Evolutionary conservation across 2,329 filamentous ascomycete genomes (phyloP), one percentile per base, ranked within the genome.

Genomic region (Fusarium sp.): DNA sequence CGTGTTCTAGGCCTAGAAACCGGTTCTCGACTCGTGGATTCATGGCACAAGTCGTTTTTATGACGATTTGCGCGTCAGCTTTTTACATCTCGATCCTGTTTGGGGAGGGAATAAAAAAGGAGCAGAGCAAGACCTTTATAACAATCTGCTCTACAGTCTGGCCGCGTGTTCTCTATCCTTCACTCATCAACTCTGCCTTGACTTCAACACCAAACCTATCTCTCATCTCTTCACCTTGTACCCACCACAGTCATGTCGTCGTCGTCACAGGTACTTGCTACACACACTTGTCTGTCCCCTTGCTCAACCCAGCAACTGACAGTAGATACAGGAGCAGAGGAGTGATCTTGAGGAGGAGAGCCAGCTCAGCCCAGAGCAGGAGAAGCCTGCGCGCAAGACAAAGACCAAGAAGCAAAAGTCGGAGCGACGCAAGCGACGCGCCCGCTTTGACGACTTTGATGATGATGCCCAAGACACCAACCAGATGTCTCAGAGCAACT

Each of bases 401-500:
- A 67, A 66, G 58, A 49, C 29, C 37, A 65, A 61, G 50, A 66
- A 68, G 65, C 51, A 50, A 17, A 66, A 68, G 41, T 31, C 50
- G 4, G 58, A 53, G 21, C 57, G 63, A 48, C 58, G 65, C 37
- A 68, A 65, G 54, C 51, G 59, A 44, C 55, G 46, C 21, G 48
- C 65, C 9, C 58, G 63, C 32, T 59, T 59, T 25, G 57, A 62
- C 4, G 57, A 59, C 25, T 62, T 63, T 15, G 57, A 69, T 33
- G 57, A 69, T 33, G 59, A 59, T 6, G 50, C 49, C 44, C 42
- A 52, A 17, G 49, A 58, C 19, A 54, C 65, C 27, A 32, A 46
- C 17, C 60, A 65, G 45, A 59, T 60, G 57, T 27, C 64, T 1
- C 66, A 59, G 25, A 42, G 31, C 44, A 67, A 57, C 15, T 58